Percentiles rank a stretch among this genome's conserved stretches.
Evolutionary conservation across 1,284 basidiomycete species (phyloP).

Genomic region (Inonotus obliquus): DNA sequence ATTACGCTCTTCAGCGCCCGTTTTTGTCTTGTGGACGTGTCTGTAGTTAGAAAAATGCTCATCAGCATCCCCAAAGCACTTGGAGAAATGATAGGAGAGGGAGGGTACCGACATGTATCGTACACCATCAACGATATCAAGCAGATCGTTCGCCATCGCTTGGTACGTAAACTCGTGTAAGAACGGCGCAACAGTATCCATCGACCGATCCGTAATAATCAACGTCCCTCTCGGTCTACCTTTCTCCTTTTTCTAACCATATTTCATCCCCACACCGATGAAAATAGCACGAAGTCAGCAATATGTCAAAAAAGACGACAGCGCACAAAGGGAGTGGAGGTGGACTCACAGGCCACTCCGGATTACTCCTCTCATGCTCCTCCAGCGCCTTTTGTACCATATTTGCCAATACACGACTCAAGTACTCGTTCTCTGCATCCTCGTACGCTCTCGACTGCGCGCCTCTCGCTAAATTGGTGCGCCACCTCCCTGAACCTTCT

Average conservation of each 20-base stretch:
- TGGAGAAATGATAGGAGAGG: background rate
- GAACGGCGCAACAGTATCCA: constrained; percentile 90
- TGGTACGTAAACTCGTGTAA: constrained; percentile 99
- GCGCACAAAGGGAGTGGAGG: constrained; percentile 1
- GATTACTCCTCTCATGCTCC: constrained; percentile 79
- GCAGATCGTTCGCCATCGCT: constrained; percentile 95
- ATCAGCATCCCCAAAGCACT: background rate
- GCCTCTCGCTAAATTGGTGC: constrained; percentile 69
- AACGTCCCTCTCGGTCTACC: constrained; percentile 76
- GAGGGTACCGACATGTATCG: constrained; percentile 70
- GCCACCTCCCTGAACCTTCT: constrained; percentile 61
- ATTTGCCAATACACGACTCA: constrained; percentile 75
- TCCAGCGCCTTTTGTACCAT: constrained; percentile 81
- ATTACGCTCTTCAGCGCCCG: constrained; percentile 73
- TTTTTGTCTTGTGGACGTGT: constrained; percentile 82
- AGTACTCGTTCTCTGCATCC: constrained; percentile 49
- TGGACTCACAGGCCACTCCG: constrained; percentile 70
- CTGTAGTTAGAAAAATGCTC: constrained; percentile 37
- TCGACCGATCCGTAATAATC: constrained; percentile 91
- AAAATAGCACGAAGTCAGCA: background rate
- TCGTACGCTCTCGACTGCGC: constrained; percentile 47
- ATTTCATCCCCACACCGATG: background rate
- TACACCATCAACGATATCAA: constrained; percentile 82
- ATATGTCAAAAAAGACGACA: background rate
- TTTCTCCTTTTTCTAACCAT: constrained; percentile 62